phyloP scores from a whole-genome alignment of 805 yeast genomes.

The Candida vartiovaarae region DNA sequence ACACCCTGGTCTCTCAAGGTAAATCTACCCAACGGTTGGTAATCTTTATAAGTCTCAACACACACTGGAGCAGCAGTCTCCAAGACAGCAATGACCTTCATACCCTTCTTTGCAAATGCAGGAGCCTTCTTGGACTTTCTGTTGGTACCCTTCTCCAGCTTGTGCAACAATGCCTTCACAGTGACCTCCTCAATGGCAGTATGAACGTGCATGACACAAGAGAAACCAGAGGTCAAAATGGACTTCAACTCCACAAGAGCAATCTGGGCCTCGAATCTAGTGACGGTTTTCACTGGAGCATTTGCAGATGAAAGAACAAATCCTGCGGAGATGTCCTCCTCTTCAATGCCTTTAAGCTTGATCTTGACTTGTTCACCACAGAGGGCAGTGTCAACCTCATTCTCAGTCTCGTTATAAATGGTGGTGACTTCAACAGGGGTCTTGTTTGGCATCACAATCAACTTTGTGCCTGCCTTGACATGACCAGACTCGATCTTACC shows the following conservation, averaged over 20 bases:
- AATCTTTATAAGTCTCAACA: constrained; percentile 85
- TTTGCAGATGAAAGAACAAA: constrained; percentile 82
- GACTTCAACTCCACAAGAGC: constrained; percentile 96
- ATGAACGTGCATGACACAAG: constrained; percentile 98
- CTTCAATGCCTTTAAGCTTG: constrained; percentile 91
- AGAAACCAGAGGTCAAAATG: constrained; percentile 88
- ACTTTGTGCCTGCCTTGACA: constrained; percentile 66
- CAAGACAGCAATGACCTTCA: constrained; percentile 91
- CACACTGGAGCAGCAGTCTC: constrained; percentile 86
- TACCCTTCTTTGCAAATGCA: constrained; percentile 97
- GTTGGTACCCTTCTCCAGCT: constrained; percentile 94
- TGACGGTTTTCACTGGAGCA: constrained; percentile 86
- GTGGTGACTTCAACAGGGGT: constrained; percentile 75
- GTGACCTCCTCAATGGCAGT: constrained; percentile 96
- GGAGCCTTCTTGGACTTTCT: constrained; percentile 95
- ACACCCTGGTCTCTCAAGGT: constrained; percentile 98
- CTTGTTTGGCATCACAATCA: constrained; percentile 91
- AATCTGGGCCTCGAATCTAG: constrained; percentile 89
- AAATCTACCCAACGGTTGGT: constrained; percentile 96
- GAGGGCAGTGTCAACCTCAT: constrained; percentile 80
- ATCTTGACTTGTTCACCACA: constrained; percentile 98
- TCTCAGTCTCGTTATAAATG: constrained; percentile 92
- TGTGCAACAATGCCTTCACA: constrained; percentile 76
- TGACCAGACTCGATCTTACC: constrained; percentile 98
- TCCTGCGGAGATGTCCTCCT: constrained; percentile 90